phyloP scores from a whole-genome alignment of 768 basidiomycete species.

The Tricholoma furcatifolium region DNA sequence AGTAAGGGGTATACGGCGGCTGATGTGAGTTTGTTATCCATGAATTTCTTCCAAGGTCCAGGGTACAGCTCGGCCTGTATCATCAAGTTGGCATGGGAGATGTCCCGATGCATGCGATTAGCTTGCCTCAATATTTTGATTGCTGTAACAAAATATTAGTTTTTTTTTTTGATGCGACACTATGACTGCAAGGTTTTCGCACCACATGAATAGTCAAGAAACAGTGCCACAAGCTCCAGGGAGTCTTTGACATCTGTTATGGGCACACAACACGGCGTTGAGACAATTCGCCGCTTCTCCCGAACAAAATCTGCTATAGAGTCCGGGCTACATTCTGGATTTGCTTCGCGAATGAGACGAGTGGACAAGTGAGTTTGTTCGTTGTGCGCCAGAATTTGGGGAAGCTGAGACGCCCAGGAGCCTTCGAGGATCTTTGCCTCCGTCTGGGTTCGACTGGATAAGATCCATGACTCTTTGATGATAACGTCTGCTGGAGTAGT shows the following conservation, averaged over 20 bases:
- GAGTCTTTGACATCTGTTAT: not conserved
- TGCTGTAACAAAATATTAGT: not conserved
- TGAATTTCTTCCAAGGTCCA: no score
- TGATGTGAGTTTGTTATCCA: not conserved
- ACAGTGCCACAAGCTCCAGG: not conserved
- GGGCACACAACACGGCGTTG: not conserved
- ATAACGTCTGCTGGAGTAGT: not conserved
- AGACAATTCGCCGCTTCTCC: not conserved
- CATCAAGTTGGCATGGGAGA: not conserved
- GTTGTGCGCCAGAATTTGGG: not conserved
- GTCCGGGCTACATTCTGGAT: no score
- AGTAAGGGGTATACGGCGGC: not conserved
- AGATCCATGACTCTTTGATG: conserved; percentile 2
- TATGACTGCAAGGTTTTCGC: not conserved
- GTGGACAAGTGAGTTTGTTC: not conserved
- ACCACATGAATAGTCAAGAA: not conserved
- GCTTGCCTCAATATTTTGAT: not conserved
- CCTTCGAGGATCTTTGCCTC: not conserved
- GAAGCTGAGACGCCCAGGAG: not conserved
- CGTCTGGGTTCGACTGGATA: not conserved
- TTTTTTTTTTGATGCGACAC: no score
- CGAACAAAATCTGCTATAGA: not conserved
- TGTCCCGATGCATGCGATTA: not conserved
- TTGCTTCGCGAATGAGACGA: no score
- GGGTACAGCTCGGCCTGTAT: no score